Evolutionary conservation across 768 basidiomycete species (phyloP).

Genomic region (Kockovaella imperatae): DNA sequence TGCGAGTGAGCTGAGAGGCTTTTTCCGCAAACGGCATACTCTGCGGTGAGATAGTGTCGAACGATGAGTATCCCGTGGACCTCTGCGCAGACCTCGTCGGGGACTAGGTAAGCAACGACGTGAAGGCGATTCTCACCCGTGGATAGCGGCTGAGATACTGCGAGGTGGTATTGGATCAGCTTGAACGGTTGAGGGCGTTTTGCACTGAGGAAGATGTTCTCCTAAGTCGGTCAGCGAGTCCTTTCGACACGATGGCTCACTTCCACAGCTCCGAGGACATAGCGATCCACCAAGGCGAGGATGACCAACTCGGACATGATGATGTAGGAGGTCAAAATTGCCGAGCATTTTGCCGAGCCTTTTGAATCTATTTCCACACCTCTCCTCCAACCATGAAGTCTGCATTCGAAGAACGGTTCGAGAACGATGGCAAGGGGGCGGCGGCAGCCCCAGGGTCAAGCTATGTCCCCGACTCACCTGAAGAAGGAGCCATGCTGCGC

Average conservation of each 20-base stretch:
- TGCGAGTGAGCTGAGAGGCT: neutral
- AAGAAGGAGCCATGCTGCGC: slow-evolving; percentile 33
- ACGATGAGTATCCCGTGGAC: neutral
- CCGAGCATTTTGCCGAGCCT: neutral
- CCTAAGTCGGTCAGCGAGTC: too few species aligned
- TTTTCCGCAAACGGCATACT: neutral
- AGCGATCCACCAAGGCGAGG: neutral
- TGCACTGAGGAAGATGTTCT: neutral
- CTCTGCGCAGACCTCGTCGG: neutral
- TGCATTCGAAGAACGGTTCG: too few species aligned
- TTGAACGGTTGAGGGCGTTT: neutral
- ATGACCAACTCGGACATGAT: neutral
- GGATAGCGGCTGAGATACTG: neutral
- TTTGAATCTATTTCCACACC: neutral
- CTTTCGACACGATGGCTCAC: too few species aligned
- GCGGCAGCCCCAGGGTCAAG: neutral
- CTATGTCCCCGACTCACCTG: slow-evolving; percentile 30
- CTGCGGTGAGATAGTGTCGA: slow-evolving; percentile 1
- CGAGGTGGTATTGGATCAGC: neutral
- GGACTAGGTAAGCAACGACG: neutral
- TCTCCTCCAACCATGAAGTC: neutral
- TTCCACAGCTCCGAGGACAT: neutral
- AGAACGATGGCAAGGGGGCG: too few species aligned
- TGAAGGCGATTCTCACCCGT: neutral
- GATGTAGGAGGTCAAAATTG: neutral